A percentile compares a stretch with the other conserved stretches of the same genome.
phyloP scores from a whole-genome alignment of 2,329 filamentous ascomycete species.

The Colletotrichum orchidophilum region DNA sequence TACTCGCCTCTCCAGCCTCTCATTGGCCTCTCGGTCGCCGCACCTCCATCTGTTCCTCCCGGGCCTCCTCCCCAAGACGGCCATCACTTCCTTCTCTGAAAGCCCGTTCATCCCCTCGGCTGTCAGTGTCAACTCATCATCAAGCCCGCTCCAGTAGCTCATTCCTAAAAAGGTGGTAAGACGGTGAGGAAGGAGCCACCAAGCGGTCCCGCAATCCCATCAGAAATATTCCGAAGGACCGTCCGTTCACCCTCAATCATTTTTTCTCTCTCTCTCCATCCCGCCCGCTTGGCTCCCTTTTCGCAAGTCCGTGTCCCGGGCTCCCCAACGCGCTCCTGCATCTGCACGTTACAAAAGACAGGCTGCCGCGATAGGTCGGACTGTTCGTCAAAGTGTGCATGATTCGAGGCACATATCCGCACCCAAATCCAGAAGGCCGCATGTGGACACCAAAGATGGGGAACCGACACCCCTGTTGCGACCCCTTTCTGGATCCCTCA shows the following conservation, averaged over 20 bases:
- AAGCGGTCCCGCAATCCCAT: background rate
- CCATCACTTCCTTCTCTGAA: constrained; percentile 22
- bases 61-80: constrained; percentile 17
- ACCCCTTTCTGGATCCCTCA: constrained; percentile 23
- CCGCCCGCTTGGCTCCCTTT: background rate
- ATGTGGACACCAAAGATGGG: constrained; percentile 20
- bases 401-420: background rate
- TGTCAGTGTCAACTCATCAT: constrained; percentile 3
- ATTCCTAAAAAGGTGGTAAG: background rate
- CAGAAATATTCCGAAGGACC: background rate
- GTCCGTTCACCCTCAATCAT: background rate
- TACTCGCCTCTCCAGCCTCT: background rate
- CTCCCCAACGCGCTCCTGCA: background rate
- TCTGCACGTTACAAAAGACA: background rate
- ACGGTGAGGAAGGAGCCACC: background rate
- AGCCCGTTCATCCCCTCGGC: background rate
- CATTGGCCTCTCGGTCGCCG: constrained; percentile 7
- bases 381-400: constrained; percentile 3
- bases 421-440: constrained; percentile 11
- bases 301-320: background rate
- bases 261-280: background rate
- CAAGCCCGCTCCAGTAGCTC: background rate
- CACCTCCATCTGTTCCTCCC: constrained; percentile 6
- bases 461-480: constrained; percentile 6
- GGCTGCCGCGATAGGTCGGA: background rate